These are phyloP conservation scores for Keithomyces neogunnii DNA, from an alignment of 2,329 filamentous ascomycete genomes.

Conservation along the genomic window DNA sequence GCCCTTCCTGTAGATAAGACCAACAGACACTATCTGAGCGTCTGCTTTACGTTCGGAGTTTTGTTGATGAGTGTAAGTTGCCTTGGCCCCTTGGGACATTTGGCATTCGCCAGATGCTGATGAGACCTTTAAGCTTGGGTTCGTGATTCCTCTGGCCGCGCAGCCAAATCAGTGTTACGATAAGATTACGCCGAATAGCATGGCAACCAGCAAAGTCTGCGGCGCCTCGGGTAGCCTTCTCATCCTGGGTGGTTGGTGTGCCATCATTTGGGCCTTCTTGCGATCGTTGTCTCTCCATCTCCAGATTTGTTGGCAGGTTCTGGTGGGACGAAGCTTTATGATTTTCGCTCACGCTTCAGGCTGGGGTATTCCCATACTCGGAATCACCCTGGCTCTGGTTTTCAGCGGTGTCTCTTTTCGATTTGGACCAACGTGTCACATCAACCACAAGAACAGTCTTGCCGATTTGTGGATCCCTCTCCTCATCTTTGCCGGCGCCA, in stretches of 20 bases:
- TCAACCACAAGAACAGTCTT: slow-evolving; percentile 81
- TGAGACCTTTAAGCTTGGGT: slow-evolving; percentile 56
- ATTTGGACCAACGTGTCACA: slow-evolving; percentile 86
- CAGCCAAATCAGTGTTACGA: slow-evolving; percentile 79
- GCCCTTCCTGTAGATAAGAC: slow-evolving; percentile 82
- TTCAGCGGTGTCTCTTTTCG: slow-evolving; percentile 91
- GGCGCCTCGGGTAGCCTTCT: slow-evolving; percentile 83
- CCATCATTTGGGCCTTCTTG: slow-evolving; percentile 84
- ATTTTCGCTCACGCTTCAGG: slow-evolving; percentile 71
- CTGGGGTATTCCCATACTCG: slow-evolving; percentile 74
- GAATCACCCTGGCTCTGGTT: slow-evolving; percentile 67
- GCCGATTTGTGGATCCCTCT: slow-evolving; percentile 86
- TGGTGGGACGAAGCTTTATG: slow-evolving; percentile 85
- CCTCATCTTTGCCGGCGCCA: slow-evolving; percentile 65
- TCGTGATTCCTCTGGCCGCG: slow-evolving; percentile 77
- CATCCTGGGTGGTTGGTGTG: slow-evolving; percentile 76
- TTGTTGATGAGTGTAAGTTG: slow-evolving; percentile 68
- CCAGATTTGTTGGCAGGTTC: slow-evolving; percentile 95
- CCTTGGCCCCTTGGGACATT: not conserved
- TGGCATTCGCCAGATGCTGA: slow-evolving; percentile 10
- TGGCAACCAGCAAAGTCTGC: slow-evolving; percentile 73
- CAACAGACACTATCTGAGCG: slow-evolving; percentile 84
- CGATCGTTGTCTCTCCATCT: slow-evolving; percentile 87
- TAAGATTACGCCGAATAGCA: slow-evolving; percentile 85
- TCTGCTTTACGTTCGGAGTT: slow-evolving; percentile 71